These are phyloP conservation scores for Paramarasmius palmivorus DNA, from an alignment of 1,284 basidiomycete genomes.

Conservation along the genomic window DNA sequence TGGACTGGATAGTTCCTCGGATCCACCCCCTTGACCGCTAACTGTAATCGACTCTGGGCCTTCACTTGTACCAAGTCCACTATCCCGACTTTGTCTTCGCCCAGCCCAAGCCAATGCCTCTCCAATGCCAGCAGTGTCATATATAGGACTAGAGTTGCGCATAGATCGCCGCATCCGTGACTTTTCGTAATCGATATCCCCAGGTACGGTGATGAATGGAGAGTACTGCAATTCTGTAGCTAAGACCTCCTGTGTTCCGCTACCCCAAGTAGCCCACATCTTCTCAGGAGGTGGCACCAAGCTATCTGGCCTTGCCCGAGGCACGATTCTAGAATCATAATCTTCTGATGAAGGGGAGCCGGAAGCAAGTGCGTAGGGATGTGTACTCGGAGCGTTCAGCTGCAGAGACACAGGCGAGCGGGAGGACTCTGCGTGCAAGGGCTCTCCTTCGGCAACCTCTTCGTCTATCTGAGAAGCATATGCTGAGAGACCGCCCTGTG, in stretches of 20 bases:
- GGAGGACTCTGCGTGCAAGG: background rate
- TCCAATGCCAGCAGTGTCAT: constrained; percentile 39
- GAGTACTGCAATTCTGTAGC: constrained; percentile 56
- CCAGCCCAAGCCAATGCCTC: constrained; percentile 48
- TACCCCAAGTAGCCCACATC: constrained; percentile 54
- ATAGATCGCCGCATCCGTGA: constrained; percentile 6
- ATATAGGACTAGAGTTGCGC: constrained; percentile 35
- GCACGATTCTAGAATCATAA: constrained; percentile 24
- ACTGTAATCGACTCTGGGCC: constrained; percentile 13
- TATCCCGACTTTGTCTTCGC: constrained; percentile 38
- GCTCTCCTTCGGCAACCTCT: background rate
- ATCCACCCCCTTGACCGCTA: background rate
- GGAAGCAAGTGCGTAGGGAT: constrained; percentile 32
- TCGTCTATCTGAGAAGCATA: constrained; percentile 24
- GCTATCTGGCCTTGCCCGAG: constrained; percentile 30
- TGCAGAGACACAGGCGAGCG: constrained; percentile 5
- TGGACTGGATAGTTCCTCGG: background rate
- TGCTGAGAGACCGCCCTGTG: constrained; percentile 36
- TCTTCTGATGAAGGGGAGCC: constrained; percentile 23
- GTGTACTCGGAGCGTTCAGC: constrained; percentile 18
- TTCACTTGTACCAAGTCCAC: constrained; percentile 49
- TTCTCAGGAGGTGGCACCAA: constrained; percentile 41
- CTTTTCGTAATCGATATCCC: constrained; percentile 11
- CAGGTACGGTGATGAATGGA: constrained; percentile 35
- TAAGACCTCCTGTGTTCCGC: constrained; percentile 50